Evolutionary conservation across 768 basidiomycete genomes (phyloP).

Genomic region (Phlebiopsis gigantea): DNA sequence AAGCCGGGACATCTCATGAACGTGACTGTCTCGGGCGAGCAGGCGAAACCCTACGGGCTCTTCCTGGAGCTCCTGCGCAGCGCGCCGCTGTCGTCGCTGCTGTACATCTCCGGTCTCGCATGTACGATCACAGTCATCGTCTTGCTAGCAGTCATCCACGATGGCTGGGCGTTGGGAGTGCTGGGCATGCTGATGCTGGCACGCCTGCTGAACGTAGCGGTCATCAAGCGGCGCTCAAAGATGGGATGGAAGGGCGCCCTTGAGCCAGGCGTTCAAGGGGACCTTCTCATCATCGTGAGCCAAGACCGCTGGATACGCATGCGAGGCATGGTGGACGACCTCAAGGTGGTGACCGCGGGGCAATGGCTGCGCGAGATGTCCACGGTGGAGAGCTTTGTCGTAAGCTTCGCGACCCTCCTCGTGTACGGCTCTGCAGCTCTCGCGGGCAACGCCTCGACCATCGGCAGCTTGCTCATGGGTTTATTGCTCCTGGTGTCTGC

Average conservation of each 20-base stretch:
- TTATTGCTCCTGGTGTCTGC: conserved; percentile 4
- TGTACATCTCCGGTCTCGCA: background rate
- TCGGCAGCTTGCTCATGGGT: conserved; percentile 8
- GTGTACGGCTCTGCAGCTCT: conserved; percentile 12
- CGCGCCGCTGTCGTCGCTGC: background rate
- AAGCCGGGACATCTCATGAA: conserved; percentile 5
- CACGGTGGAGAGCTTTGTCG: background rate
- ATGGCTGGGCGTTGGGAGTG: conserved; percentile 5
- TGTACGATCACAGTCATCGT: background rate
- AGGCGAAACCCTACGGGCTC: background rate
- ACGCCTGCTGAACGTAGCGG: conserved; percentile 1
- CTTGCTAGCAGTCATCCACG: background rate
- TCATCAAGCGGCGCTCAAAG: conserved; percentile 1
- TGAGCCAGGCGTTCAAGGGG: background rate
- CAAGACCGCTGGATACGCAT: conserved; percentile 13
- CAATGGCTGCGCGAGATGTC: conserved; percentile 7
- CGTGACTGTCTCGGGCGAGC: background rate
- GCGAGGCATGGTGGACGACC: conserved; percentile 1
- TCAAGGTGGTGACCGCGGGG: conserved; percentile 9
- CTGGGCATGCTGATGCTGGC: conserved; percentile 2
- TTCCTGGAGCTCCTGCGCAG: background rate
- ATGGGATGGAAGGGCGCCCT: conserved; percentile 5
- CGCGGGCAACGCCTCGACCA: conserved; percentile 5
- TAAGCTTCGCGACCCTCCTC: conserved; percentile 5
- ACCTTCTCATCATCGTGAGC: conserved; percentile 9